Evolutionary conservation across 108 stramenopile species (phyloP).

Genomic region (Nitzschia sp.): DNA sequence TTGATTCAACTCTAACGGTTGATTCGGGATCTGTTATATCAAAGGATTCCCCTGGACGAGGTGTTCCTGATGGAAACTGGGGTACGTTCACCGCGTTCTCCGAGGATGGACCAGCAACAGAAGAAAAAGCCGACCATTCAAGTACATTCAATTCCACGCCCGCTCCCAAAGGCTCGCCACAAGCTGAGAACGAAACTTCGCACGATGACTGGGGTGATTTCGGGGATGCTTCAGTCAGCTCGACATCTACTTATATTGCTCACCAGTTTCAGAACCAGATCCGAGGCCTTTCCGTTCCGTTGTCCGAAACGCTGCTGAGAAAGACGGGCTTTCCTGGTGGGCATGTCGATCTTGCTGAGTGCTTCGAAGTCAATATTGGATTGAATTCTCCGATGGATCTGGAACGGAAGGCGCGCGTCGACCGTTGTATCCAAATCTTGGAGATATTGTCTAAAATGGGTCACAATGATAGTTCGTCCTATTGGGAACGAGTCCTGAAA

Average conservation of each 20-base stretch:
- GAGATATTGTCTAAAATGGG: conserved; percentile 18
- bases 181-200: conserved; percentile 6
- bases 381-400: conserved; percentile 10
- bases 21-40: too few relatives aligned
- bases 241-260: neutral
- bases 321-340: conserved; percentile 29
- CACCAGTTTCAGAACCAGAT: conserved; percentile 14
- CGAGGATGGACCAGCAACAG: too few relatives aligned
- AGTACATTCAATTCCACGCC: too few relatives aligned
- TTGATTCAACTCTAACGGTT: too few relatives aligned
- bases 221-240: conserved; percentile 14
- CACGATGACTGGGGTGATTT: conserved; percentile 32
- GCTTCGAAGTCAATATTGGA: conserved; percentile 44
- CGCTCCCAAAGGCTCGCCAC: too few relatives aligned
- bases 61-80: conserved; percentile 3
- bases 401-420: conserved; percentile 2
- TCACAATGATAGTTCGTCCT: conserved; percentile 17
- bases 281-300: conserved; percentile 22
- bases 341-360: conserved; percentile 39
- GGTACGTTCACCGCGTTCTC: neutral
- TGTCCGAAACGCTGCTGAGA: conserved; percentile 27
- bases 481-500: conserved; percentile 35
- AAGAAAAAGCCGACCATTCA: too few relatives aligned
- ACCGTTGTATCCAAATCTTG: conserved; percentile 32
- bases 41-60: neutral